A percentile compares a stretch with the other conserved stretches of the same genome.
phyloP scores from a whole-genome alignment of 768 basidiomycete species.

The Lyophyllum decastes region DNA sequence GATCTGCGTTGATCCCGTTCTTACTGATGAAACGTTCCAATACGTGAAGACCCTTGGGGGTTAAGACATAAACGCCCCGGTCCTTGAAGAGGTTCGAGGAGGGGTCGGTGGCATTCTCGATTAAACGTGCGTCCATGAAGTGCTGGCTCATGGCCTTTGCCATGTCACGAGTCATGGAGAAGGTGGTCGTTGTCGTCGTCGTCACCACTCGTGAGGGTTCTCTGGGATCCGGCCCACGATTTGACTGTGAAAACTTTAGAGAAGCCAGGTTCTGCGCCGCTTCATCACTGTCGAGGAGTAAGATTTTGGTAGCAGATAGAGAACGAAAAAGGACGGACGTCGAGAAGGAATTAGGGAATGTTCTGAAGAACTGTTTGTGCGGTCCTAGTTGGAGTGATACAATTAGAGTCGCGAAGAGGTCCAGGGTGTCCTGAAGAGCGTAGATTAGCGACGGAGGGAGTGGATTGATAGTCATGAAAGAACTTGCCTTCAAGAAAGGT shows the following conservation, averaged over 20 bases:
- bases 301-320: conserved; percentile 9
- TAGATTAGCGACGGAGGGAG: conserved; percentile 1
- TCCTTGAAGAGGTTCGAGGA: conserved; percentile 93
- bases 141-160: conserved; percentile 99
- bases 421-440: conserved; percentile 83
- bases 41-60: conserved; percentile 97
- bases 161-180: conserved; percentile 99
- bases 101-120: conserved; percentile 95
- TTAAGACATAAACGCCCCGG: conserved; percentile 92
- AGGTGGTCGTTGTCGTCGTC: conserved; percentile 98
- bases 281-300: conserved; percentile 70
- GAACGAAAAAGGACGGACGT: conserved; percentile 61
- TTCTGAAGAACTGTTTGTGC: conserved; percentile 96
- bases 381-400: conserved; percentile 87
- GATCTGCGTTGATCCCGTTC: conserved; percentile 96
- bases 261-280: conserved; percentile 91
- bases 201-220: conserved; percentile 98
- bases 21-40: conserved; percentile 99
- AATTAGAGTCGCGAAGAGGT: conserved; percentile 95
- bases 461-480: conserved; percentile 12
- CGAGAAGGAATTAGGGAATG: conserved; percentile 91
- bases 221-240: conserved; percentile 96
- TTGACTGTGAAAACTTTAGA: conserved; percentile 98
- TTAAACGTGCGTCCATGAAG: conserved; percentile 98
- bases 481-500: conserved; percentile 83